Evolutionary conservation across 768 basidiomycete species (phyloP).

Genomic region (Mrakia gelida): DNA sequence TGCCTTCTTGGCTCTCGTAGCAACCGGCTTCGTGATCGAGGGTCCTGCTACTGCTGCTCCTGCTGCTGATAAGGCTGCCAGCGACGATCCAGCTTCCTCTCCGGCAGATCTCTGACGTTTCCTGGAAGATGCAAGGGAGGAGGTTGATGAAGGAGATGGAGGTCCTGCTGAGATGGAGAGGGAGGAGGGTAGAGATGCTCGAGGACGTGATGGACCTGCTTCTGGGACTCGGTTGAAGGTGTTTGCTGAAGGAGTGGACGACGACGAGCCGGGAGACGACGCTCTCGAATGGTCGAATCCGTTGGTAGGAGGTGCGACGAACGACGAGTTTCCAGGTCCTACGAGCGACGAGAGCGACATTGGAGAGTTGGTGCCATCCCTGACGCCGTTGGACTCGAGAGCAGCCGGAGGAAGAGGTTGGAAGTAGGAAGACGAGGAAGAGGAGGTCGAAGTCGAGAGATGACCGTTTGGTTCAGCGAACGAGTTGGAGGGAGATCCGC

Average conservation of each 20-base stretch:
- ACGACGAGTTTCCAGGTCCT: background rate
- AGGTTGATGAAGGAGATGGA: background rate
- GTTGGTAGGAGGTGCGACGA: background rate
- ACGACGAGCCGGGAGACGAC: background rate
- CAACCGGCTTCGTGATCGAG: background rate
- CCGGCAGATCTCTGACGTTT: background rate
- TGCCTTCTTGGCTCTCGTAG: background rate
- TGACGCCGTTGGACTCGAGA: background rate
- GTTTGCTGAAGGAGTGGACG: background rate
- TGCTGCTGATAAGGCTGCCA: background rate
- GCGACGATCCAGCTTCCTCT: background rate
- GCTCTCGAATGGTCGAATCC: background rate
- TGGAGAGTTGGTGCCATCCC: background rate
- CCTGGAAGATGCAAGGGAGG: background rate
- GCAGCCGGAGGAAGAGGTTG: background rate
- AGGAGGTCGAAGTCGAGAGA: background rate
- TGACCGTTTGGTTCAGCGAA: background rate
- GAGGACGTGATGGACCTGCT: conserved; percentile 3
- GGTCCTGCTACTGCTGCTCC: background rate
- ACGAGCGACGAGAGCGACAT: conserved; percentile 2
- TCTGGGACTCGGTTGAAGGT: background rate
- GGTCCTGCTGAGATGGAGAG: background rate
- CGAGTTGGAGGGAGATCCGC: background rate
- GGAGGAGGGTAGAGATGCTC: background rate
- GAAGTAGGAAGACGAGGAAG: background rate